Evolutionary conservation across 192 early-diverging fungal genomes (phyloP), one percentile per base, ranked within the genome.

Genomic region (Backusella tuberculispora): DNA sequence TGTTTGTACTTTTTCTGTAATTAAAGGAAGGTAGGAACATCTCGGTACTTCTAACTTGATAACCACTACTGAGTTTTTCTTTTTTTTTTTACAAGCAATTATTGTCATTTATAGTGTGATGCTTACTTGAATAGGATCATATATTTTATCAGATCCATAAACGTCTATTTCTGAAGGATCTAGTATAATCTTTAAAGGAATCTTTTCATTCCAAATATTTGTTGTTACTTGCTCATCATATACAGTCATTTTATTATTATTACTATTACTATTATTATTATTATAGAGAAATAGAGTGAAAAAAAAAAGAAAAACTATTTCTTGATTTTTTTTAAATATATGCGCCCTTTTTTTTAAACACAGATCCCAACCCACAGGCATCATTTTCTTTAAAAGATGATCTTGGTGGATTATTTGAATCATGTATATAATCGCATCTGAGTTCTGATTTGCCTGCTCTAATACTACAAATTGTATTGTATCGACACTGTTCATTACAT

Each of bases 11-110:
- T 83, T 75, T 50, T 74, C 77, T n/a, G 88, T 88, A 29, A 89
- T 68, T 7, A 91, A 71, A 42, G 87, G 83, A 44, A 91, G 82
- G 69, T 91, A 91, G 9, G 84, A 89, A 63, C 80, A 87, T 34
- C 90, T 87, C 21, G 79, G 81, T 17, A 87, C 84, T 71, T 89
- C 88, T 50, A 84, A 72, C 88, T 89, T 65, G 6, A 34, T 12
- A 68, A 65, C 26, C 43, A 48, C 41, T 29, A 29, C 14, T 45
- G 19, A 40, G 45, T 26, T 19, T 41, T 34, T 37, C 38, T 65
- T 10, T 66, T 42, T 53, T 53, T 53, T 53, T 1, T 5, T 53
- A 24, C 47, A 48, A n/a, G 6, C 5, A 17, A 19, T 4, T 24
- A 9, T 10, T 24, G 29, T 34, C 29, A 34, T 34, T 34, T 34